A percentile compares a stretch with the other conserved stretches of the same genome.
Conservation (phyloP, 768 basidiomycete genomes). For the Auricularia sp. region DNA sequence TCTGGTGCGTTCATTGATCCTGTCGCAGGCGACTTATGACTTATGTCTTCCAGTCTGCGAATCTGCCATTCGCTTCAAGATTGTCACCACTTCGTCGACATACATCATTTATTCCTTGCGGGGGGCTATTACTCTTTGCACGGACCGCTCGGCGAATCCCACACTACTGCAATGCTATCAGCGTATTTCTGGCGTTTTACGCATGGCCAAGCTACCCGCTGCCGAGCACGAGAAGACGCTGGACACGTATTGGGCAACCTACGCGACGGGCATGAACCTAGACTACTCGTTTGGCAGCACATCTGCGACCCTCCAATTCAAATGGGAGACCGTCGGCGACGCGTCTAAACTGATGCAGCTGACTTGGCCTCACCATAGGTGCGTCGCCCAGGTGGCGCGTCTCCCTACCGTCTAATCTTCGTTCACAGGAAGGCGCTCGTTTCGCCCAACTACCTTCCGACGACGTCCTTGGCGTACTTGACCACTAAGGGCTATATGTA, state of each 20-base stretch:
- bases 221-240: constrained; percentile 18
- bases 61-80: constrained; percentile 19
- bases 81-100: constrained; percentile 20
- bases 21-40: neutral
- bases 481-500: constrained; percentile 27
- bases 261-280: constrained; percentile 19
- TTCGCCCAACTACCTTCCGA: constrained; percentile 18
- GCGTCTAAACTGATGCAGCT: constrained; percentile 21
- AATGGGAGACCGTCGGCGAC: constrained; percentile 21
- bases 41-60: constrained; percentile 13
- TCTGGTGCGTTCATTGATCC: constrained; percentile 9
- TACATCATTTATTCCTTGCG: constrained; percentile 24
- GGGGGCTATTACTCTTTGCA: constrained; percentile 20
- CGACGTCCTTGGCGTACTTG: constrained; percentile 20
- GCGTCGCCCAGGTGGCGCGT: neutral
- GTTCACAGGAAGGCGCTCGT: neutral
- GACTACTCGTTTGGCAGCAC: constrained; percentile 23
- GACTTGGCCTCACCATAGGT: constrained; percentile 28
- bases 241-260: constrained; percentile 21
- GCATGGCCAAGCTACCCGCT: constrained; percentile 13
- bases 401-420: neutral
- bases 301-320: constrained; percentile 21
- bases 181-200: constrained; percentile 21
- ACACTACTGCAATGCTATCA: constrained; percentile 7
- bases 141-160: constrained; percentile 16